These are phyloP conservation scores for Tirmania nivea DNA, from an alignment of 495 filamentous ascomycete genomes.

Conservation along the genomic window DNA sequence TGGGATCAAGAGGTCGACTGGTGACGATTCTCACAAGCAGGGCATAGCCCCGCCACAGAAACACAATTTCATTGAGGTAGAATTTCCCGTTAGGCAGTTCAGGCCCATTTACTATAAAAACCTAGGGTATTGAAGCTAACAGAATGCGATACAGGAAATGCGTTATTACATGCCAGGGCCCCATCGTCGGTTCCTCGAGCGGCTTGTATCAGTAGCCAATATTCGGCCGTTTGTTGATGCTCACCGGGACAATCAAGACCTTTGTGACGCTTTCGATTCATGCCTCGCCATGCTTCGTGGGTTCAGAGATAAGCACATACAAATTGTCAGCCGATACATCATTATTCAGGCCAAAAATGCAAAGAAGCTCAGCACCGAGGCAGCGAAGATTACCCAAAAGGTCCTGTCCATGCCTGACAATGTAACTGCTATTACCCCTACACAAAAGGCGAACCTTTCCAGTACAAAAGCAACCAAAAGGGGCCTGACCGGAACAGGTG, in stretches of 20 bases:
- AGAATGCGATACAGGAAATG: slow-evolving; percentile 39
- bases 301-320: slow-evolving; percentile 85
- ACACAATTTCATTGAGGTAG: slow-evolving; percentile 64
- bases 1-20: slow-evolving; percentile 38
- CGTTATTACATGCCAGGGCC: slow-evolving; percentile 87
- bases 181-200: slow-evolving; percentile 69
- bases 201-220: slow-evolving; percentile 62
- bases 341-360: slow-evolving; percentile 40
- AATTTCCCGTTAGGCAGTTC: not conserved
- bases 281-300: slow-evolving; percentile 75
- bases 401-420: slow-evolving; percentile 1
- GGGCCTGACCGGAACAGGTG: slow-evolving; percentile 72
- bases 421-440: not conserved
- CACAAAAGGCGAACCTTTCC: slow-evolving; percentile 10
- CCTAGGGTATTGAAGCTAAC: slow-evolving; percentile 3
- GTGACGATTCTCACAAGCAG: slow-evolving; percentile 24
- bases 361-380: slow-evolving; percentile 13
- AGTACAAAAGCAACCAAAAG: slow-evolving; percentile 23
- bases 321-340: slow-evolving; percentile 91
- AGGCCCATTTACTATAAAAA: not conserved
- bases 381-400: not conserved
- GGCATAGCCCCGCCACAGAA: slow-evolving; percentile 35
- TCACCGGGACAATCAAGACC: slow-evolving; percentile 27
- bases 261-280: slow-evolving; percentile 70
- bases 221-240: slow-evolving; percentile 65